Base-by-base conservation (phyloP, 225 moss, liverwort and hornwort genomes). In the Climacium dendroides region DNA sequence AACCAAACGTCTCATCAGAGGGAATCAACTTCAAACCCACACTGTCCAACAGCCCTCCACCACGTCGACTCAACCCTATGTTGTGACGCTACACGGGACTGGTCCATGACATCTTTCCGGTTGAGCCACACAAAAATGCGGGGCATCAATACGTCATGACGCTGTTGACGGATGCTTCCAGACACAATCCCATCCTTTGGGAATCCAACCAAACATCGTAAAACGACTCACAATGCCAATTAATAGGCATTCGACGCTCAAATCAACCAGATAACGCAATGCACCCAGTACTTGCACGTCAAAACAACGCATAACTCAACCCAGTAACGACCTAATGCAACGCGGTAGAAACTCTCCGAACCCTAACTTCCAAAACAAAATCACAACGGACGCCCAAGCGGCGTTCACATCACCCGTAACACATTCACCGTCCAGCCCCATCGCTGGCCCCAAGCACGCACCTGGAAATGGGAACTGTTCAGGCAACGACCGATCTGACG, bases 391-490 rank as follows among this genome's bases (percentile, higher is more conserved):
- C 47, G 25, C 78, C 53, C 53, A 53, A 7, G 35, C 32, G 43
- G 24, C 72, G 47, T 74, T 57, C 54, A 11, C 7, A 29, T 60
- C 39, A 69, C n/a, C 77, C 32, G 45, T 59, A 19, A 15, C 10
- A 62, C 85, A 62, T 7, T 69, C 54, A 32, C 5, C 19, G 30
- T 30, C 22, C 48, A 6, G 14, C 26, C 47, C 26, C 18, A 53
- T 17, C 45, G 45, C 24, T 26, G 6, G 16, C 15, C 35, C 17
- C n/a, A 47, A 34, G 20, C 82, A 83, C 90, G 43, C 88, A 97
- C 97, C 95, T 98, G 97, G 86, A 97, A 97, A 89, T 97, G 97
- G 60, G 97, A 96, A 78, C 98, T 98, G 94, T 96, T 98, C 85
- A 98, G 92, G 86, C 98, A 96, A 70, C 96, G 98, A 90, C 96